Conservation (phyloP, 495 filamentous ascomycete species). For the Thermochaetoides thermophila region DNA sequence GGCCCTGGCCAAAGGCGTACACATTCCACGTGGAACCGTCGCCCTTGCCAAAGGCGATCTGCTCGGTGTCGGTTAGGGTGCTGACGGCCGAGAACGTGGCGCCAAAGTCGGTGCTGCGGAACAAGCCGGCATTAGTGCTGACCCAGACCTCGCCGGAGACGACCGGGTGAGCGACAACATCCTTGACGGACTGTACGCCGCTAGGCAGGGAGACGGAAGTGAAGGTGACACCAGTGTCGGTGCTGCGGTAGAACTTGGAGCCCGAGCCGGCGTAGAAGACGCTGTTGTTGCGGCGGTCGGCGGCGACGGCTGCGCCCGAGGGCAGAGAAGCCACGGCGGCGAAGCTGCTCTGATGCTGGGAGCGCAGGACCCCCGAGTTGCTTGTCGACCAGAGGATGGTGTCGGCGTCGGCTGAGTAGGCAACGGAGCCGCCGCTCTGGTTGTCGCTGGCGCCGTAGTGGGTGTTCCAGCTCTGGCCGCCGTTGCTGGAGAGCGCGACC, state of each 20-base stretch:
- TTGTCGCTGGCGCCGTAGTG: slow-evolving; percentile 30
- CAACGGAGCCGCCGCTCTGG: slow-evolving; percentile 31
- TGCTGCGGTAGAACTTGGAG: slow-evolving; percentile 32
- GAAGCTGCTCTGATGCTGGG: slow-evolving; percentile 28
- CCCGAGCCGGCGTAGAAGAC: slow-evolving; percentile 38
- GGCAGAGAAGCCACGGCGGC: slow-evolving; percentile 29
- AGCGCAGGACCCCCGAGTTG: slow-evolving; percentile 26
- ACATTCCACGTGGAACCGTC: slow-evolving; percentile 26
- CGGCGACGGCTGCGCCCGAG: slow-evolving; percentile 30
- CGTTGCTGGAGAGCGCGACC: slow-evolving; percentile 27
- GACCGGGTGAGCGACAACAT: slow-evolving; percentile 34
- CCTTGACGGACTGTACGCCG: slow-evolving; percentile 24
- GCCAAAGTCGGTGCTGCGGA: slow-evolving; percentile 36
- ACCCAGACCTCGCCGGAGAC: slow-evolving; percentile 38
- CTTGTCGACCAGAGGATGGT: slow-evolving; percentile 35
- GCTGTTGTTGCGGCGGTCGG: slow-evolving; percentile 37
- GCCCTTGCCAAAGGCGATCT: slow-evolving; percentile 31
- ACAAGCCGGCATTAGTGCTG: slow-evolving; percentile 37
- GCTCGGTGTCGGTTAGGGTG: slow-evolving; percentile 27
- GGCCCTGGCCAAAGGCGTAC: slow-evolving; percentile 36
- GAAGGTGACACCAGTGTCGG: slow-evolving; percentile 31
- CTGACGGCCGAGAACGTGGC: slow-evolving; percentile 26
- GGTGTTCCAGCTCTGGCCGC: slow-evolving; percentile 31
- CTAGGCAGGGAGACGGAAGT: slow-evolving; percentile 18
- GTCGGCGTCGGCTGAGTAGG: slow-evolving; percentile 37